These are phyloP conservation scores for Coniochaeta sp. DNA, from an alignment of 2,329 filamentous ascomycete genomes.

Conservation along the genomic window DNA sequence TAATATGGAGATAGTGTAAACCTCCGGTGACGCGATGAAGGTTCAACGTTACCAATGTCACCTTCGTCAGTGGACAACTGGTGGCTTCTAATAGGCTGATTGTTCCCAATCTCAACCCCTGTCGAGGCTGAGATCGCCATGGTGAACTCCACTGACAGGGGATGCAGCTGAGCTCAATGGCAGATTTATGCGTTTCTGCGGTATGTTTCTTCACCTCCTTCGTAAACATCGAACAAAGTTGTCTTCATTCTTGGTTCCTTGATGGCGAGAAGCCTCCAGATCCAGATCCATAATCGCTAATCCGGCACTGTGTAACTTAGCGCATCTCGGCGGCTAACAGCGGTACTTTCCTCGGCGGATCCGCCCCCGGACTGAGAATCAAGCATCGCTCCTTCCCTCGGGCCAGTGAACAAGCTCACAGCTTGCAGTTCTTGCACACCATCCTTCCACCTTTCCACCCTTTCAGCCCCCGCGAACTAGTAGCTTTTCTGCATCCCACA, in stretches of 20 bases:
- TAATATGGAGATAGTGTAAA: too few relatives aligned
- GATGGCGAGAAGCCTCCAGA: too few relatives aligned
- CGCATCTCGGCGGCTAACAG: too few relatives aligned
- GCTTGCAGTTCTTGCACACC: slow-evolving; percentile 1
- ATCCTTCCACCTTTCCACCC: neutral
- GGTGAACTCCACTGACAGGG: neutral
- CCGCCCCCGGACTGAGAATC: neutral
- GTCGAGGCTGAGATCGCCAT: neutral
- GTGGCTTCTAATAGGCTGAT: too few relatives aligned
- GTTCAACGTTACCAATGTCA: too few relatives aligned
- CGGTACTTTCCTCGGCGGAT: neutral
- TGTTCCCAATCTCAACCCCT: neutral
- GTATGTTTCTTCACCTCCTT: too few relatives aligned
- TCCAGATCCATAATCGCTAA: too few relatives aligned
- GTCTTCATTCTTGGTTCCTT: too few relatives aligned
- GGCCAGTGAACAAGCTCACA: neutral
- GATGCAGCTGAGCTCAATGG: neutral
- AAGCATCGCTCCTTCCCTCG: neutral
- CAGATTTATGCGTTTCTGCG: neutral
- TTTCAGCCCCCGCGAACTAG: neutral
- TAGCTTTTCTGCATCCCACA: neutral
- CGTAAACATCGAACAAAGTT: too few relatives aligned
- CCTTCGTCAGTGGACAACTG: neutral
- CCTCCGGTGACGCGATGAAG: too few relatives aligned
- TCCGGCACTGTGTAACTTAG: too few relatives aligned